Evolutionary conservation across 2,329 filamentous ascomycete genomes (phyloP), one percentile per base, ranked within the genome.

Genomic region (Beauveria sp.): DNA sequence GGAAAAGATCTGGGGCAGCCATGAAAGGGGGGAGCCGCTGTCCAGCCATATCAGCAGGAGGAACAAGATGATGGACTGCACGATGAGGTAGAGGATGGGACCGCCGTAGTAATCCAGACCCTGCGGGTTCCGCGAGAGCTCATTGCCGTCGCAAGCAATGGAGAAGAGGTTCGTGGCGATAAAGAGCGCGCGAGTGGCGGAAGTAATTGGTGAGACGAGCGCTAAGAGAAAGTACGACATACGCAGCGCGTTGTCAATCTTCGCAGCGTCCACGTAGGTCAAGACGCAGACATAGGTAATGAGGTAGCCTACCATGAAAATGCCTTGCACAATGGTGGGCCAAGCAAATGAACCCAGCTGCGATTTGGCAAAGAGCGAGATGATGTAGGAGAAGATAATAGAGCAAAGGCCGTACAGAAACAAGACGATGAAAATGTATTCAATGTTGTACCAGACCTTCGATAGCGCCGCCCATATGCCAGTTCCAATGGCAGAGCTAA

Each of bases 261-360:
- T 80, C 62, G 86, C 82, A 12, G 88, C 83, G 0, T 88, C 85
- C 1, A 87, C 81, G 68, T 91, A 96, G 0, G 89, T 93, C 63
- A 93, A 77, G 30, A 90, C 86, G 55, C 78, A 81, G 71, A 91
- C 78, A 70, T 90, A 91, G 2, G 83, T 84, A 66, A 92, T 84
- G 63, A 92, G 78, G 70, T 91, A 92, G 16, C 87, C 71, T 22
- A 92, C 74, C 68, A 92, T 90, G 65, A 88, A 75, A 12, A 89
- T 76, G 8, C 88, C 88, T 72, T 96, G 91, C 18, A 85, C 82
- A 20, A 88, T 89, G 1, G 91, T 89, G 2, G 90, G 85, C 70
- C 93, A 89, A 0, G 91, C 92, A 71, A 94, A 97, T 0, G 92
- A 86, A 5, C 89, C 88, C 6, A 96, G 80, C 72, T 96, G 91